Conservation (phyloP, 257 asterid genomes). For the Orobanche coerulescens region DNA sequence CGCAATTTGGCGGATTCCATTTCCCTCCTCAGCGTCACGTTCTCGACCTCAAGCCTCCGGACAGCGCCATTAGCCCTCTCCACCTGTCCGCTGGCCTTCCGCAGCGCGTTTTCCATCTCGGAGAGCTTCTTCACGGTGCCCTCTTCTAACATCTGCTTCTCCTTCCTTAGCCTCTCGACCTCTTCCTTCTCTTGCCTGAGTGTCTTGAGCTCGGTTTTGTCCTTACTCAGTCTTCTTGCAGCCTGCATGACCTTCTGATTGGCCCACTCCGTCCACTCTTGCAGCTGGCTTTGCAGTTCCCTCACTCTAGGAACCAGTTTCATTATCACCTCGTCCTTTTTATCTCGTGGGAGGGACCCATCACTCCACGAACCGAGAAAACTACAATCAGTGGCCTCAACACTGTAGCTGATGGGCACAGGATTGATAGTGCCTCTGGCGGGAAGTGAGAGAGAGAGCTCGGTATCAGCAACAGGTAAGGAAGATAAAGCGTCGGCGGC, state of each 20-base stretch:
- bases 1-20: slow-evolving; percentile 73
- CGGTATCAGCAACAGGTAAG: slow-evolving; percentile 70
- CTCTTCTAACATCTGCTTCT: slow-evolving; percentile 66
- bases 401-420: slow-evolving; percentile 40
- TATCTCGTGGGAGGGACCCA: slow-evolving; percentile 52
- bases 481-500: slow-evolving; percentile 27
- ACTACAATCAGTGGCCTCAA: slow-evolving; percentile 32
- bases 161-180: slow-evolving; percentile 81
- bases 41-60: slow-evolving; percentile 70
- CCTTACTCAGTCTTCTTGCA: slow-evolving; percentile 80
- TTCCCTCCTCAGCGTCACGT: slow-evolving; percentile 53
- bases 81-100: slow-evolving; percentile 79
- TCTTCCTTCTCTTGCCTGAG: slow-evolving; percentile 92
- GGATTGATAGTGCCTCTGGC: slow-evolving; percentile 44
- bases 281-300: slow-evolving; percentile 78
- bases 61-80: slow-evolving; percentile 70
- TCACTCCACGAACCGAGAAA: slow-evolving; percentile 40
- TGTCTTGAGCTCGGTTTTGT: slow-evolving; percentile 78
- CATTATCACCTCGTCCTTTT: slow-evolving; percentile 75
- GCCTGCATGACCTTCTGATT: slow-evolving; percentile 99
- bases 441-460: slow-evolving; percentile 81
- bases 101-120: slow-evolving; percentile 82
- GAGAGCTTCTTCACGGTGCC: slow-evolving; percentile 68
- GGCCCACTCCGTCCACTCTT: slow-evolving; percentile 99
- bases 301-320: slow-evolving; percentile 64